A percentile compares a stretch with the other conserved stretches of the same genome.
Evolutionary conservation across 2,329 filamentous ascomycete species (phyloP).

Genomic region (Nothopassalora personata): DNA sequence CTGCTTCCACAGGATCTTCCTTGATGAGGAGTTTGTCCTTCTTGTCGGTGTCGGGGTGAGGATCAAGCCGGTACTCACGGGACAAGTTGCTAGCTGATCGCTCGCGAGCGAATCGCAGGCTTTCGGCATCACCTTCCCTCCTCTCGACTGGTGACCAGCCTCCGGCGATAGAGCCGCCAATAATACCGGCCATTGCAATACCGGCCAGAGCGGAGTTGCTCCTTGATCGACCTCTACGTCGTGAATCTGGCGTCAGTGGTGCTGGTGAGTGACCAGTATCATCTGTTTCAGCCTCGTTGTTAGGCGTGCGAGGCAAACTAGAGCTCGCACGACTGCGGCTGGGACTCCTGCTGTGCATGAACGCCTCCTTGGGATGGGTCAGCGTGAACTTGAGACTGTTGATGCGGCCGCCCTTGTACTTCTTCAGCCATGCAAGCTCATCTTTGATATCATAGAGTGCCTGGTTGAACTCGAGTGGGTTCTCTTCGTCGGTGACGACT

Average conservation of each 20-base stretch:
- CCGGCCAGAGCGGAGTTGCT: slow-evolving; percentile 70
- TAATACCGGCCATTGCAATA: slow-evolving; percentile 76
- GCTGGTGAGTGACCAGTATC: slow-evolving; percentile 36
- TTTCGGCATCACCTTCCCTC: slow-evolving; percentile 33
- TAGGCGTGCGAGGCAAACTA: slow-evolving; percentile 59
- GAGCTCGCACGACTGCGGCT: slow-evolving; percentile 59
- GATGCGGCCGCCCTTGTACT: slow-evolving; percentile 72
- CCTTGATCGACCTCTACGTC: slow-evolving; percentile 59
- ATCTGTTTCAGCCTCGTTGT: slow-evolving; percentile 46
- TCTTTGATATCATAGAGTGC: slow-evolving; percentile 70
- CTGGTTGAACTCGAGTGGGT: slow-evolving; percentile 57
- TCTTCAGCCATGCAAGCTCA: slow-evolving; percentile 74
- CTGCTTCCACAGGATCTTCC: slow-evolving; percentile 35
- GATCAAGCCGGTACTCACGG: slow-evolving; percentile 38
- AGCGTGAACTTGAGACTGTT: slow-evolving; percentile 77
- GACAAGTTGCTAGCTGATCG: slow-evolving; percentile 29
- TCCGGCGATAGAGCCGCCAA: slow-evolving; percentile 67
- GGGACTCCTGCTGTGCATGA: slow-evolving; percentile 59
- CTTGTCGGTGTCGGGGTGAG: slow-evolving; percentile 46
- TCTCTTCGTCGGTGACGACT: slow-evolving; percentile 38
- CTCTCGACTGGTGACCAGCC: slow-evolving; percentile 67
- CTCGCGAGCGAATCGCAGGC: slow-evolving; percentile 21
- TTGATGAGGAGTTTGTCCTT: slow-evolving; percentile 45
- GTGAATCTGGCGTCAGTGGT: slow-evolving; percentile 49
- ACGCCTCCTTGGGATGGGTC: slow-evolving; percentile 65